A percentile compares a stretch with the other conserved stretches of the same genome.
phyloP scores from a whole-genome alignment of 441 rosid species.

The Euphorbia schlechtendalii region DNA sequence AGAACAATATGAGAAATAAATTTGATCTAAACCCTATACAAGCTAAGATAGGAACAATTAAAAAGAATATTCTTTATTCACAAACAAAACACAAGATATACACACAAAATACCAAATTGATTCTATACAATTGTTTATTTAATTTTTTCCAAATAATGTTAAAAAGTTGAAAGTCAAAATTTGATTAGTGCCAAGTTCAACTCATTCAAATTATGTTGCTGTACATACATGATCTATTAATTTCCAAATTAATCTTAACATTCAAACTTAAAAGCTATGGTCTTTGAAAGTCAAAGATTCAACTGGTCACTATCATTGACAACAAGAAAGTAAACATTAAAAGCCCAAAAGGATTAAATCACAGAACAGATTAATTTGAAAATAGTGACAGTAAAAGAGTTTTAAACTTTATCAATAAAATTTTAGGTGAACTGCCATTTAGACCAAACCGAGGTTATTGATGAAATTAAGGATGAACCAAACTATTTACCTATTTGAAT shows the following conservation, averaged over 20 bases:
- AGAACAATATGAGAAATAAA: conserved; percentile 9
- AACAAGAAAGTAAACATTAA: background rate
- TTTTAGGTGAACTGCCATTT: conserved; percentile 3
- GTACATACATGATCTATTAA: background rate
- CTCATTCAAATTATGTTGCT: background rate
- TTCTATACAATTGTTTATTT: background rate
- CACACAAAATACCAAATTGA: conserved; percentile 9
- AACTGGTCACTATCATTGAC: background rate
- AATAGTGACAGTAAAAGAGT: background rate
- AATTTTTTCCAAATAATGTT: background rate
- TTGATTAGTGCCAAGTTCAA: background rate
- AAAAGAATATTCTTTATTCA: conserved; percentile 10
- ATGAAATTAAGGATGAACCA: background rate
- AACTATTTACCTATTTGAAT: no score
- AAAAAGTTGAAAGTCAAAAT: background rate
- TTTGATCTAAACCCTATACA: conserved; percentile 3
- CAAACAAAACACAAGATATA: conserved; percentile 3
- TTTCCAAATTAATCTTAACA: background rate
- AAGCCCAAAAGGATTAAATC: background rate
- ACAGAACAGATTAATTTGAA: conserved; percentile 6
- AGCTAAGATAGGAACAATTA: background rate
- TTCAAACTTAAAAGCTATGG: background rate
- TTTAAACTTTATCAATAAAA: background rate
- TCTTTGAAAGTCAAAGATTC: conserved; percentile 3
- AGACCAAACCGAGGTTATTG: background rate